These are phyloP conservation scores for Trifolium dubium DNA, from an alignment of 306 rosid genomes.

Conservation along the genomic window DNA sequence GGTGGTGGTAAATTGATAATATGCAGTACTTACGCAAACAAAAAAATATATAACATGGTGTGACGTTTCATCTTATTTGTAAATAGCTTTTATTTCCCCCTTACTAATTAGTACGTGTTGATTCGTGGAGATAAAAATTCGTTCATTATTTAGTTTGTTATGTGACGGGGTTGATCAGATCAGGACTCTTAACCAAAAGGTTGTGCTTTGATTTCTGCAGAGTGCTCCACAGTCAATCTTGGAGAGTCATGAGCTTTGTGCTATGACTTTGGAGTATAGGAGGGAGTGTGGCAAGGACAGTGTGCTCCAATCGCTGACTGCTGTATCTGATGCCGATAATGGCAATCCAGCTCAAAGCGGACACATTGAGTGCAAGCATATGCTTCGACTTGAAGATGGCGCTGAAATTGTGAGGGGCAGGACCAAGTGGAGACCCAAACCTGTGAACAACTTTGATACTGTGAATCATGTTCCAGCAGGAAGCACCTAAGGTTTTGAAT, in stretches of 20 bases:
- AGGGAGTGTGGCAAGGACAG: constrained; percentile 99
- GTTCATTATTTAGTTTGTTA: constrained; percentile 15
- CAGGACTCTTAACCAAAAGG: constrained; percentile 8
- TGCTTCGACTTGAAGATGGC: constrained; percentile 88
- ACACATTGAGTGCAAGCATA: constrained; percentile 82
- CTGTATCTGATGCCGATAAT: constrained; percentile 59
- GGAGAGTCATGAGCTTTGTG: constrained; percentile 88
- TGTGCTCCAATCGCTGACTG: constrained; percentile 81
- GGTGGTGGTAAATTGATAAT: not conserved
- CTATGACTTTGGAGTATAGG: constrained; percentile 90
- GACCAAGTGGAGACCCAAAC: constrained; percentile 92
- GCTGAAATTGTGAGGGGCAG: constrained; percentile 90
- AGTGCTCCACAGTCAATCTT: constrained; percentile 89
- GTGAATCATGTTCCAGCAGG: constrained; percentile 63
- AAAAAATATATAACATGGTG: constrained; percentile 6
- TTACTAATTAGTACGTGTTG: not conserved
- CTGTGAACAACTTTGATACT: constrained; percentile 52
- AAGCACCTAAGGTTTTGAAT: constrained; percentile 49
- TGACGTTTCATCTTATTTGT: constrained; percentile 1
- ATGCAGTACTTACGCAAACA: not conserved
- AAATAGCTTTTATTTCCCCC: not conserved
- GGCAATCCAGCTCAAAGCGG: constrained; percentile 62
- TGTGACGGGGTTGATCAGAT: constrained; percentile 21
- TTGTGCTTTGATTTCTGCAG: constrained; percentile 55
- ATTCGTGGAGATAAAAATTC: constrained; percentile 14